These are phyloP conservation scores for Parsonsia alboflavescens DNA, from an alignment of 257 asterid genomes.

Conservation along the genomic window DNA sequence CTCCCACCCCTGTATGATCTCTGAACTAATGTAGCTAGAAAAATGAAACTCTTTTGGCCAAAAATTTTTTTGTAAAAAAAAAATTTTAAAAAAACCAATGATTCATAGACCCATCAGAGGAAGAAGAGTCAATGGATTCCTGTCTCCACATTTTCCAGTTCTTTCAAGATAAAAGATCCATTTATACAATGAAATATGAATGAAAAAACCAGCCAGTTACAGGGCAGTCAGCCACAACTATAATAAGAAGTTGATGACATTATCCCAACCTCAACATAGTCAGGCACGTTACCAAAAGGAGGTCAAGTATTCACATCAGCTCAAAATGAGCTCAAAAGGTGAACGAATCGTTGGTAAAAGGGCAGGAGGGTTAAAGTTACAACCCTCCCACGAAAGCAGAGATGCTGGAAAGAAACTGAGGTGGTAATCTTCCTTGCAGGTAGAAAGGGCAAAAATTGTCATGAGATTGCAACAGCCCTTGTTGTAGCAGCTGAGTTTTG, in stretches of 20 bases:
- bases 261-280: background rate
- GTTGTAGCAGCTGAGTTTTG: conserved; percentile 3
- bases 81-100: too few relatives aligned
- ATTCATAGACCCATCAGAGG: background rate
- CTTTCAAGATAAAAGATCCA: background rate
- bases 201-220: background rate
- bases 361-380: background rate
- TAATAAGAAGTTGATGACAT: conserved; percentile 3
- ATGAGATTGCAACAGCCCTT: conserved; percentile 15
- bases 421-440: background rate
- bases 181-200: background rate
- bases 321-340: conserved; percentile 3
- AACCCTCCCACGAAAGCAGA: background rate
- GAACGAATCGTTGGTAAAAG: background rate
- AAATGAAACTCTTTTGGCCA: background rate
- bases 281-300: too few relatives aligned
- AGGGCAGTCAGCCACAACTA: background rate
- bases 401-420: background rate
- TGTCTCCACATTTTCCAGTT: background rate
- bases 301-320: conserved; percentile 25
- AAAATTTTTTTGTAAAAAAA: too few relatives aligned
- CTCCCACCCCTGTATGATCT: too few relatives aligned
- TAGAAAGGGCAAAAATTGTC: background rate
- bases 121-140: background rate
- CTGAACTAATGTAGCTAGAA: background rate